phyloP scores from a whole-genome alignment of 2,329 filamentous ascomycete genomes.

The Aphanocladium album region DNA sequence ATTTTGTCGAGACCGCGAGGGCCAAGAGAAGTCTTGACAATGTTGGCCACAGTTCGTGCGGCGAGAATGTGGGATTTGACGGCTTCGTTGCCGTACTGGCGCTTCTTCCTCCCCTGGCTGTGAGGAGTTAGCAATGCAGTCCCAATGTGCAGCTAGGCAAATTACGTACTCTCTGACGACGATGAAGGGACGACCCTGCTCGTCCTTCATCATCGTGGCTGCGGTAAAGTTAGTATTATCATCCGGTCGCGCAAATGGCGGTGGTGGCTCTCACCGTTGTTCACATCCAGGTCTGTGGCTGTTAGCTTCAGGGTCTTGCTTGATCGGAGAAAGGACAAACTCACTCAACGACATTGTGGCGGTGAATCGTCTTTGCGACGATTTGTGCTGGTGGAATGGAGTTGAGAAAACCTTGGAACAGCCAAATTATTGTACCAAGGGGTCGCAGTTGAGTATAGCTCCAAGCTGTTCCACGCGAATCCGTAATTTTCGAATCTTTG shows the following conservation, averaged over 20 bases:
- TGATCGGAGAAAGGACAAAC: constrained; percentile 6
- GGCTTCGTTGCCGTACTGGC: constrained; percentile 92
- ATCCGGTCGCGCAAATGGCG: constrained; percentile 8
- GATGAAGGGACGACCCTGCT: constrained; percentile 95
- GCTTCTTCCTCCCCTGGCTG: constrained; percentile 96
- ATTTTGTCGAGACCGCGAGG: constrained; percentile 98
- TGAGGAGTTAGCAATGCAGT: constrained; percentile 18
- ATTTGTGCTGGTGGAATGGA: neutral
- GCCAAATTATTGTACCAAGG: constrained; percentile 8
- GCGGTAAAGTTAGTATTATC: constrained; percentile 16
- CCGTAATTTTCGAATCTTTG: constrained; percentile 20
- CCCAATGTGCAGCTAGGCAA: neutral
- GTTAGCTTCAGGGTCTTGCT: constrained; percentile 26
- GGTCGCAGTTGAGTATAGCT: constrained; percentile 10
- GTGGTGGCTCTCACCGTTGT: constrained; percentile 59
- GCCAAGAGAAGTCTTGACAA: constrained; percentile 94
- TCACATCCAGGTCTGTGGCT: constrained; percentile 69
- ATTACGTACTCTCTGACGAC: constrained; percentile 86
- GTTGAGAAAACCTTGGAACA: constrained; percentile 6
- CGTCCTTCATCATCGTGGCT: constrained; percentile 86
- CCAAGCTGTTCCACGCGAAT: constrained; percentile 12
- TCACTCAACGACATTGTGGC: constrained; percentile 22
- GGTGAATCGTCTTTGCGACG: constrained; percentile 11
- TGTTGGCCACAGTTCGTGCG: constrained; percentile 90
- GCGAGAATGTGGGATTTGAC: constrained; percentile 98